A percentile compares a stretch with the other conserved stretches of the same genome.
Evolutionary conservation across 1,284 basidiomycete genomes (phyloP).

Genomic region (Polyporus tsugae): DNA sequence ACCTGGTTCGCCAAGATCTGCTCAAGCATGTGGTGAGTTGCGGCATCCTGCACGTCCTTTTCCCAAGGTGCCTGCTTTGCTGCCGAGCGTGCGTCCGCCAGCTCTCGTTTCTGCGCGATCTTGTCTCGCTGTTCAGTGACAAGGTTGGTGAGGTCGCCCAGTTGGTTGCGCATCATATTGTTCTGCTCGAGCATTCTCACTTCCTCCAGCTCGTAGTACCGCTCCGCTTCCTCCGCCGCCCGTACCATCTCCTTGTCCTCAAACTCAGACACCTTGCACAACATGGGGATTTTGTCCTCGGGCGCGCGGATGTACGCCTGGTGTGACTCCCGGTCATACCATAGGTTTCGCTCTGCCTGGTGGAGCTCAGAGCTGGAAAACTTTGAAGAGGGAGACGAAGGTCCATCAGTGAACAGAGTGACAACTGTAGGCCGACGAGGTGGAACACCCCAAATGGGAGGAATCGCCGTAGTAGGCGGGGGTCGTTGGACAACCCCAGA

Average conservation of each 20-base stretch:
- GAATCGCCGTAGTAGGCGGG: too few relatives aligned
- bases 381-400: too few relatives aligned
- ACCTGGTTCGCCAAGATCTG: conserved; percentile 60
- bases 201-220: conserved; percentile 63
- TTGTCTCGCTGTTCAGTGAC: conserved; percentile 69
- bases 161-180: conserved; percentile 62
- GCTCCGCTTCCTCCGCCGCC: conserved; percentile 64
- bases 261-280: conserved; percentile 62
- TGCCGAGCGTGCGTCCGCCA: conserved; percentile 64
- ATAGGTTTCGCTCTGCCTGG: conserved; percentile 52
- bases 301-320: conserved; percentile 62
- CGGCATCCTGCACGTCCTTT: conserved; percentile 60
- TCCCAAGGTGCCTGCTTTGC: conserved; percentile 63
- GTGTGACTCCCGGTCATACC: too few relatives aligned
- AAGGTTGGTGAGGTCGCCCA: conserved; percentile 72
- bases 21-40: conserved; percentile 64
- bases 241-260: conserved; percentile 64
- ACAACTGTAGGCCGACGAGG: too few relatives aligned
- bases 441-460: too few relatives aligned
- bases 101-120: conserved; percentile 60
- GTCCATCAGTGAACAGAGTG: too few relatives aligned
- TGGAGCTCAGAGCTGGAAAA: too few relatives aligned
- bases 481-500: too few relatives aligned
- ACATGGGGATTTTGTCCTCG: conserved; percentile 65
- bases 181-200: conserved; percentile 68